Base-by-base conservation (phyloP, 768 basidiomycete species). In the Favolaschia claudopus region DNA sequence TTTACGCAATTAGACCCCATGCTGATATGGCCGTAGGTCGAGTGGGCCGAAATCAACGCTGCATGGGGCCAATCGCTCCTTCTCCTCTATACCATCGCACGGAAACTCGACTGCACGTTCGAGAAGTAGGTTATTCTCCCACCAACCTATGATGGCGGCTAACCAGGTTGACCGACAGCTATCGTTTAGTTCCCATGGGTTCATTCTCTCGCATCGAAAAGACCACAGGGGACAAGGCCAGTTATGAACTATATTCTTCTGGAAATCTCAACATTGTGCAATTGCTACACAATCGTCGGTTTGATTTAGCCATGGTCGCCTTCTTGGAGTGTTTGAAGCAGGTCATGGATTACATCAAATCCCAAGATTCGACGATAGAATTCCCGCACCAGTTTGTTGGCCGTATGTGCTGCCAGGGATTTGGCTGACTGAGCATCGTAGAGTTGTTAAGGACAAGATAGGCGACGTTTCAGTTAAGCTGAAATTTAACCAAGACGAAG, bases 11-110 rank as follows among this genome's bases (percentile, higher is more conserved):
- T 55, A 58, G 34, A 27, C 29, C 28, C 24, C 45, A 31, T 48
- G 39, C 38, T 65, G 53, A 64, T 63, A 28, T 14, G 38, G 8
- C 33, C 58, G 9, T 61, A 93, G 88, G 96, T 99, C 28, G 97
- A 99, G 70, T 99, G 96, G 96, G 86, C 93, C 3, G 97, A 99
- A 75, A 95, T 99, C 72, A 99, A 99, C 69, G 97, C 97, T 12
- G 97, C 97, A 17, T 97, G 96, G 95, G 97, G 97, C 2, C 91
- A 97, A 70, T 93, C 96, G 0, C 79, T 96, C n/a, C 81, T 99
- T 17, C 80, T 99, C 54, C 77, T 98, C 32, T 92, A 96, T 69
- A 94, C 94, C 7, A 86, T 99, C 45, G 94, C 94, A 12, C 83
- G 91, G 53, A 99, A 98, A 74, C 85, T 97, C 14, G 95, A 94